Evolutionary conservation across 1,139 yeast species (phyloP).

Genomic region (Dujonia santamariae): DNA sequence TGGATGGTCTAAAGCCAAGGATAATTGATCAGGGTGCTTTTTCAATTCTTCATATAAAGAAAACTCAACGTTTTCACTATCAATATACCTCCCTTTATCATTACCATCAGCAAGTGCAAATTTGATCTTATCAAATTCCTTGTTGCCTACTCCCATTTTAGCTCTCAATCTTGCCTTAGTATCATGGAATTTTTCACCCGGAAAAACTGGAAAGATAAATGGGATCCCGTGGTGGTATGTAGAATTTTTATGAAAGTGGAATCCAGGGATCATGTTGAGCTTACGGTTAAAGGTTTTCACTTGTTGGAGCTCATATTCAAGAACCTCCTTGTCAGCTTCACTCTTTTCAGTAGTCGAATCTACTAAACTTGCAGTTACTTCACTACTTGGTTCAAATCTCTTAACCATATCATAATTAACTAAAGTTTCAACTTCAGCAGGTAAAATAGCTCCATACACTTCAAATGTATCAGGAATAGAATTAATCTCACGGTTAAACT

Average conservation of each 20-base stretch:
- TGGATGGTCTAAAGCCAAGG: constrained; percentile 81
- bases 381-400: constrained; percentile 19
- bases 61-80: constrained; percentile 50
- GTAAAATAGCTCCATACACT: constrained; percentile 43
- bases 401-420: constrained; percentile 37
- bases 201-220: constrained; percentile 66
- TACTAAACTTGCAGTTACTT: neutral
- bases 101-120: constrained; percentile 53
- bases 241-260: constrained; percentile 76
- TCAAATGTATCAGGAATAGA: constrained; percentile 34
- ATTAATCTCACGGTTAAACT: constrained; percentile 35
- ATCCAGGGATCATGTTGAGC: constrained; percentile 44
- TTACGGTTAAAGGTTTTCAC: constrained; percentile 33
- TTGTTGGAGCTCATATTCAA: constrained; percentile 23
- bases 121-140: constrained; percentile 72
- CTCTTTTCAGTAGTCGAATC: neutral
- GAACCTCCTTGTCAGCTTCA: constrained; percentile 12
- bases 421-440: constrained; percentile 42
- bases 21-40: constrained; percentile 36
- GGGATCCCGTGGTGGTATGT: constrained; percentile 83
- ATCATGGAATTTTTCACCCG: constrained; percentile 61
- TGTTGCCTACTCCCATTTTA: constrained; percentile 69
- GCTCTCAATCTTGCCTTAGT: constrained; percentile 69
- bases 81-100: constrained; percentile 46
- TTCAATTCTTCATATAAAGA: constrained; percentile 56